Evolutionary conservation across 2,329 filamentous ascomycete genomes (phyloP), one percentile per base, ranked within the genome.

Genomic region (Fusarium sp.): DNA sequence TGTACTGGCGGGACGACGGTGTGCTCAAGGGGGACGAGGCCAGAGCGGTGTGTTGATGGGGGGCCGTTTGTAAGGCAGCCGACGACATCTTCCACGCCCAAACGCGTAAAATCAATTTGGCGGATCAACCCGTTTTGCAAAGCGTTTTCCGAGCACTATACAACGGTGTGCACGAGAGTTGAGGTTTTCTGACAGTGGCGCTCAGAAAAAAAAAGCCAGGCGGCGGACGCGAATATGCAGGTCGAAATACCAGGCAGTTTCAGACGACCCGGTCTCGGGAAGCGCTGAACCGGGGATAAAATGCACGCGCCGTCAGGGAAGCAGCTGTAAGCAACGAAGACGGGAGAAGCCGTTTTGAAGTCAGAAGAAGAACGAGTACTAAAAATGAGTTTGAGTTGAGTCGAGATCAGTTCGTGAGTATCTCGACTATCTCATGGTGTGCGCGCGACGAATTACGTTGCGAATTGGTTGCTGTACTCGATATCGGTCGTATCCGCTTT

Each of bases 31-130:
- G 82, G 69, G 84, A 82, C 62, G 83, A 80, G 55, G 82, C 78
- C 71, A 84, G 76, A 66, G 81, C 80, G 65, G 81, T 79, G 75
- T 85, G 84, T 75, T 86, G 85, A 77, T 87, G 85, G 72, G 85
- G 82, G 75, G 83, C 80, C 68, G 86, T 81, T 79, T 90, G 88
- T 76, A 91, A 80, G 72, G 85, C 85, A 82, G 88, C 86, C 78
- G 86, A 88, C 80, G 75, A 79, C 77, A 79, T 80, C 58, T 74
- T 79, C 63, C 70, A 72, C 70, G 69, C 69, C 58, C 57, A 63
- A 63, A 74, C 72, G 70, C 68, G 72, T 64, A 74, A 42, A 55
- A 41, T 23, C 33, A 59, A 49, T 23, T 42, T 47, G 64, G 58
- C 53, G 39, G 48, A 58, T 39, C 27, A 45, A 54, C 53, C 47